These are phyloP conservation scores for Heliamphora exappendiculata DNA, from an alignment of 148 eudicot species.

Conservation along the genomic window DNA sequence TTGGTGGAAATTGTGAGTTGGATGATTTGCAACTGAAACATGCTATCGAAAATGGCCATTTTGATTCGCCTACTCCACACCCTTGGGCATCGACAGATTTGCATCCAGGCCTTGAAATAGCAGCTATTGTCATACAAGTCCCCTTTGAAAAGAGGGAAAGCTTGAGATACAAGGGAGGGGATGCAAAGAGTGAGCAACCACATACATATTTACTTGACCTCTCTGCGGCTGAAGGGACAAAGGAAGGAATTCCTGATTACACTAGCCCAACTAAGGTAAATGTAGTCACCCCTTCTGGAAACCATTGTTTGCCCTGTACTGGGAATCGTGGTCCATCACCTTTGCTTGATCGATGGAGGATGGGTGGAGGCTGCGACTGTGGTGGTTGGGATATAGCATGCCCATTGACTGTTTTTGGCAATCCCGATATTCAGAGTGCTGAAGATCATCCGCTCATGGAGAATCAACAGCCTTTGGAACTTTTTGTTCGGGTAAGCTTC, in stretches of 20 bases:
- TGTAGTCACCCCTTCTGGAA: conserved; percentile 67
- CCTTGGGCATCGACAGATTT: conserved; percentile 47
- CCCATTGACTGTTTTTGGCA: conserved; percentile 58
- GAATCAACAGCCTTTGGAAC: conserved; percentile 43
- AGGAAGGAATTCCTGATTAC: conserved; percentile 25
- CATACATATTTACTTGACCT: conserved; percentile 32
- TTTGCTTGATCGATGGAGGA: conserved; percentile 78
- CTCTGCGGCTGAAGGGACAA: conserved; percentile 25
- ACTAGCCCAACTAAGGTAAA: conserved; percentile 34
- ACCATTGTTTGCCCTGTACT: conserved; percentile 63
- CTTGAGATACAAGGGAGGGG: conserved; percentile 56
- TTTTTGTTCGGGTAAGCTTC: conserved; percentile 56
- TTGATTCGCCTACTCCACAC: conserved; percentile 28
- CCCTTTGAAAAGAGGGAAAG: conserved; percentile 79
- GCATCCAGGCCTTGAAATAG: conserved; percentile 64
- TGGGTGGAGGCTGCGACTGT: conserved; percentile 90
- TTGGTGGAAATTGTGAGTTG: conserved; percentile 20
- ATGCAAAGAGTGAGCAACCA: conserved; percentile 29
- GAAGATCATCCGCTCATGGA: conserved; percentile 28
- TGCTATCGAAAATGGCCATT: conserved; percentile 17
- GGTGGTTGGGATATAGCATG: conserved; percentile 99
- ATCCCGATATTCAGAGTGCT: conserved; percentile 28
- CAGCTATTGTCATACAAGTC: conserved; percentile 56
- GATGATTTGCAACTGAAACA: conserved; percentile 34
- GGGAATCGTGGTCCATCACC: conserved; percentile 65